phyloP scores from a whole-genome alignment of 345 rosid genomes.

The Moricandia moricandioides region DNA sequence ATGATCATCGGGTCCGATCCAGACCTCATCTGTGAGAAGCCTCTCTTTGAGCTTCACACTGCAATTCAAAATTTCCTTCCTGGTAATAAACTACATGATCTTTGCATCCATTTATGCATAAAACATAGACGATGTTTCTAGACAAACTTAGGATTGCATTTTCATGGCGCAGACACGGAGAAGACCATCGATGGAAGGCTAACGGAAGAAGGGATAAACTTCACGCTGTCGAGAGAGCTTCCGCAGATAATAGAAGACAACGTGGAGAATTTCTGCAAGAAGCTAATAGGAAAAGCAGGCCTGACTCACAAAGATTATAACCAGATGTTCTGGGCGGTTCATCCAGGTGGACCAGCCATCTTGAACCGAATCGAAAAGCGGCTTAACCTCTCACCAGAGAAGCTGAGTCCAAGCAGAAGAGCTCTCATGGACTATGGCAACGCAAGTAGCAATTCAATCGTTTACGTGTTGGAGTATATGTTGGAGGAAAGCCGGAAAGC shows the following conservation, averaged over 20 bases:
- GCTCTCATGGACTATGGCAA: constrained; percentile 93
- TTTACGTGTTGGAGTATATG: constrained; percentile 88
- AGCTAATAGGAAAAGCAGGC: constrained; percentile 52
- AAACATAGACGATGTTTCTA: neutral
- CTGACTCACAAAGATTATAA: constrained; percentile 55
- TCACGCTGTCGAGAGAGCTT: constrained; percentile 73
- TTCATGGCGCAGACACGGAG: constrained; percentile 65
- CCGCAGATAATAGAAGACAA: constrained; percentile 89
- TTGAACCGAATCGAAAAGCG: constrained; percentile 81
- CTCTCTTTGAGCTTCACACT: constrained; percentile 85
- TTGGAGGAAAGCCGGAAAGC: constrained; percentile 61
- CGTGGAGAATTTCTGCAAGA: constrained; percentile 69
- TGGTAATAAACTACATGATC: constrained; percentile 16
- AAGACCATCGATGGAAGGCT: constrained; percentile 78
- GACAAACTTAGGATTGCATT: neutral
- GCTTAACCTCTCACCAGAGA: constrained; percentile 66
- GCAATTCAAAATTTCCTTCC: constrained; percentile 74
- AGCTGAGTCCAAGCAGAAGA: constrained; percentile 73
- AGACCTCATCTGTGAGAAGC: constrained; percentile 44
- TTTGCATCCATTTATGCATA: neutral
- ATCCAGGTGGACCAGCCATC: constrained; percentile 98
- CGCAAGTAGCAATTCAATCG: constrained; percentile 89
- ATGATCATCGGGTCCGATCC: constrained; percentile 81
- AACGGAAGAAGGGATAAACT: constrained; percentile 84
- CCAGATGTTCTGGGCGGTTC: constrained; percentile 92